phyloP scores from a whole-genome alignment of 2,329 filamentous ascomycete genomes.

The Fusarium humuli region DNA sequence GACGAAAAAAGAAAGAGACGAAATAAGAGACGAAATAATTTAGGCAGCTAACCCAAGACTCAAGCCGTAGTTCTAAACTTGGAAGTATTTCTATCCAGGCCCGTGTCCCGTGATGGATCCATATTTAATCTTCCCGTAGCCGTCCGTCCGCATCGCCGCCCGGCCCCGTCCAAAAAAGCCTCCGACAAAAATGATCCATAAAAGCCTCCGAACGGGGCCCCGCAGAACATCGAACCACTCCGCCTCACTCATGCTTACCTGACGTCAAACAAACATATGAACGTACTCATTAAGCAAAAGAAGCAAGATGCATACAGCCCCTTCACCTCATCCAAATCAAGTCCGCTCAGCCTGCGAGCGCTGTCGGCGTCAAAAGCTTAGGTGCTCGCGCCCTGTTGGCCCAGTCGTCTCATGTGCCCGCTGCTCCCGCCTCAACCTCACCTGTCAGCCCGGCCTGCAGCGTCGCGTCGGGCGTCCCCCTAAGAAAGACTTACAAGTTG shows the following conservation, averaged over 20 bases:
- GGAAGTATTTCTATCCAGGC: too few species aligned
- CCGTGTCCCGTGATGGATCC: not conserved
- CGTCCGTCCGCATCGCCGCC: not conserved
- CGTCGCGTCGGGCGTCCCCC: conserved; percentile 50
- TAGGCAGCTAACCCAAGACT: too few species aligned
- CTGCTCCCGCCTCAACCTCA: conserved; percentile 46
- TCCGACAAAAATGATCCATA: conserved; percentile 1
- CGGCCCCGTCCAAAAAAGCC: conserved; percentile 2
- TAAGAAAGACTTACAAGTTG: conserved; percentile 33
- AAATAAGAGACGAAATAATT: too few species aligned
- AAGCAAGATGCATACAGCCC: conserved; percentile 32
- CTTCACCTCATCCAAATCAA: conserved; percentile 47
- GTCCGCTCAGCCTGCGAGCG: conserved; percentile 51
- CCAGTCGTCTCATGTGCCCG: conserved; percentile 43
- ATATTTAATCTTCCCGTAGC: not conserved
- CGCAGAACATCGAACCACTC: not conserved
- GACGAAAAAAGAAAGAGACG: too few species aligned
- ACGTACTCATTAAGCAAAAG: not conserved
- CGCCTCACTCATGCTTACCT: not conserved
- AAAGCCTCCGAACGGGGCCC: conserved; percentile 6
- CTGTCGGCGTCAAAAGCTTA: conserved; percentile 50
- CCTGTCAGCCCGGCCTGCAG: conserved; percentile 48
- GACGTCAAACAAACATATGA: not conserved
- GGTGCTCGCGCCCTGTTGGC: conserved; percentile 45
- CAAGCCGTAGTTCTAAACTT: too few species aligned